These are phyloP conservation scores for Microbotryum violaceum DNA, from an alignment of 1,284 basidiomycete species.

Conservation along the genomic window DNA sequence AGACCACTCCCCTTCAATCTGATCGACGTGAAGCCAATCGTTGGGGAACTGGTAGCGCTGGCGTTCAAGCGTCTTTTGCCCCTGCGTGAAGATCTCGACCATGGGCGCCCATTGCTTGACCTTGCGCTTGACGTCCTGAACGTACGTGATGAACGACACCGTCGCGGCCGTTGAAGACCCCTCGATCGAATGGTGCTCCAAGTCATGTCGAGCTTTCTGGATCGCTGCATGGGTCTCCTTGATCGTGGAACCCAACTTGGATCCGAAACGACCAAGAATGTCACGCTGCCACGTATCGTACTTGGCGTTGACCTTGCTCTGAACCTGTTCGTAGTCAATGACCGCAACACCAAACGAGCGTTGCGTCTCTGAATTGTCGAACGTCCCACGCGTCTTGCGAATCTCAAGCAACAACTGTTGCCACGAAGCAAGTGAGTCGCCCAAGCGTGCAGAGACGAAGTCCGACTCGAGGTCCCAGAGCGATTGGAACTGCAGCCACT, in stretches of 20 bases:
- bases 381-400: constrained; percentile 89
- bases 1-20: constrained; percentile 94
- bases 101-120: constrained; percentile 94
- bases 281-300: constrained; percentile 98
- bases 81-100: constrained; percentile 85
- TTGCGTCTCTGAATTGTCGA: constrained; percentile 91
- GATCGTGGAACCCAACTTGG: constrained; percentile 86
- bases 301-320: constrained; percentile 93
- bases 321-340: constrained; percentile 96
- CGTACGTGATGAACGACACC: constrained; percentile 97
- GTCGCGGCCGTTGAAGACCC: constrained; percentile 76
- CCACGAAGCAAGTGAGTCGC: constrained; percentile 87
- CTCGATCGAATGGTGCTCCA: constrained; percentile 80
- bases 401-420: constrained; percentile 89
- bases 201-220: constrained; percentile 81
- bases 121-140: constrained; percentile 96
- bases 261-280: constrained; percentile 81
- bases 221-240: constrained; percentile 92
- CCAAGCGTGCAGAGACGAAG: constrained; percentile 87
- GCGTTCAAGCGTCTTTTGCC: constrained; percentile 93
- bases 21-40: constrained; percentile 98
- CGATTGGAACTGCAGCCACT: constrained; percentile 98
- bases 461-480: constrained; percentile 97
- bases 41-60: constrained; percentile 94
- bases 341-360: constrained; percentile 86